Percentiles rank a stretch among this genome's conserved stretches.
Conservation (phyloP, 306 rosid genomes). For the Lagenaria siceraria region DNA sequence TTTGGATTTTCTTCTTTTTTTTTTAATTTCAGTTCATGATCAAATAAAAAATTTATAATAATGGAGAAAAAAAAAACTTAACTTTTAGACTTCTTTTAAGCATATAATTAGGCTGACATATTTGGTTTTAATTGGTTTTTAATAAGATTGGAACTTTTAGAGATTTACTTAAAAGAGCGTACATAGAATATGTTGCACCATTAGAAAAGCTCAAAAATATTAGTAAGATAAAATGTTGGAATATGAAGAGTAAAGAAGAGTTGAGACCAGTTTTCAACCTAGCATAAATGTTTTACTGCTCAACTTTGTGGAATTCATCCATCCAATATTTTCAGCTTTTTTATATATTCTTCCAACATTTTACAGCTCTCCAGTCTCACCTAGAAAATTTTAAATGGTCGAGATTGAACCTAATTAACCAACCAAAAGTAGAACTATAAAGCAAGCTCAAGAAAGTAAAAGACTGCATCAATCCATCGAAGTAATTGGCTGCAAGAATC, state of each 20-base stretch:
- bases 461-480: neutral
- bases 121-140: neutral
- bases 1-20: neutral
- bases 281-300: neutral
- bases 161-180: neutral
- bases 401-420: neutral
- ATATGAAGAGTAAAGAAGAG: neutral
- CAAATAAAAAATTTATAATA: neutral
- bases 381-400: neutral
- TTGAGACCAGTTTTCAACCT: neutral
- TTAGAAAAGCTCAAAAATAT: neutral
- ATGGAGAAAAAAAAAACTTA: neutral
- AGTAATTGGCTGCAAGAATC: neutral
- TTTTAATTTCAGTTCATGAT: neutral
- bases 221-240: neutral
- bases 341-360: neutral
- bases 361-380: neutral
- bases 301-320: neutral
- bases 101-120: neutral
- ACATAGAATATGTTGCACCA: neutral
- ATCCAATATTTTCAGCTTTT: neutral
- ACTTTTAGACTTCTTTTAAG: neutral
- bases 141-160: neutral
- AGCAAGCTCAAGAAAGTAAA: neutral
- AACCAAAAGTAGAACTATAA: neutral